Conservation (phyloP, 768 basidiomycete species). For the Imleria badia region DNA sequence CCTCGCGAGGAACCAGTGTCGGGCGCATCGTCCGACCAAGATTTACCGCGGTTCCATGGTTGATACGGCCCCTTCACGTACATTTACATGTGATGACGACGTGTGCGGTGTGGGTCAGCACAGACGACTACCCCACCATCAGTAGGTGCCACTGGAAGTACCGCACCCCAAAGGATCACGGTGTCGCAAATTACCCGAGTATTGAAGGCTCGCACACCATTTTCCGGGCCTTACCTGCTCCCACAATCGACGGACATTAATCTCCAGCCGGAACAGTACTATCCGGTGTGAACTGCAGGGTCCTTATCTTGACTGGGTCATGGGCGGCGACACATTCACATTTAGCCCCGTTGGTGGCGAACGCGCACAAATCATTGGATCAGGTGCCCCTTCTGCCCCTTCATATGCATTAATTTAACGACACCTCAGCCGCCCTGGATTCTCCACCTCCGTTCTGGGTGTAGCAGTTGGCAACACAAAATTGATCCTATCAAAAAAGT, state of each 20-base stretch:
- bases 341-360: not conserved
- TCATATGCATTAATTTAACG: not conserved
- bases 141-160: not conserved
- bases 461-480: not conserved
- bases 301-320: not conserved
- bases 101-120: not conserved
- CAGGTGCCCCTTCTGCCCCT: not conserved
- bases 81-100: not conserved
- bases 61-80: not conserved
- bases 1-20: not conserved
- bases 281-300: not conserved
- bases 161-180: not conserved
- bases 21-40: not conserved
- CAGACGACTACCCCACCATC: not conserved
- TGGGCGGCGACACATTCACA: not conserved
- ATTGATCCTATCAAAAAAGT: not conserved
- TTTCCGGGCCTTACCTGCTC: no score
- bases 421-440: not conserved
- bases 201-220: not conserved
- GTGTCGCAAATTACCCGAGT: constrained; percentile 1
- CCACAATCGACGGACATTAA: constrained; percentile 13
- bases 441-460: not conserved
- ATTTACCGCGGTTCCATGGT: not conserved
- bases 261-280: not conserved
- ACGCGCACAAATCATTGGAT: not conserved